Conservation (phyloP, 805 yeast species). For the Candida odintsovae region DNA sequence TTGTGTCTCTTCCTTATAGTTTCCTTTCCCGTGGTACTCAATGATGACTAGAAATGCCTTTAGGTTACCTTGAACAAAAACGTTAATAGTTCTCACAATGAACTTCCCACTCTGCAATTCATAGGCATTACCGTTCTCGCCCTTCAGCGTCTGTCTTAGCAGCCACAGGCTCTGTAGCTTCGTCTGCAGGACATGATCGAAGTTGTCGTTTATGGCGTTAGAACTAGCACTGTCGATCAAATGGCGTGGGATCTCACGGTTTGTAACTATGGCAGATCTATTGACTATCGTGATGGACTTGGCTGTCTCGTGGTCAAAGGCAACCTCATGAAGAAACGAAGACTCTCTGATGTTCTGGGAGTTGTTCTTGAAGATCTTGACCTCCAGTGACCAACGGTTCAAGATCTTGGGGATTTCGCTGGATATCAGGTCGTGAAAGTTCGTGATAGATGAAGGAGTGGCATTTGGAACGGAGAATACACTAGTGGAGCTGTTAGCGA, state of each 20-base stretch:
- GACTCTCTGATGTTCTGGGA: constrained; percentile 29
- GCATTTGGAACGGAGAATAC: constrained; percentile 36
- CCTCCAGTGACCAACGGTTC: constrained; percentile 64
- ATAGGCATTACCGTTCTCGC: constrained; percentile 67
- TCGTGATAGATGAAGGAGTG: constrained; percentile 53
- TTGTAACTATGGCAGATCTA: constrained; percentile 23
- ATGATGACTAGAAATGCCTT: constrained; percentile 63
- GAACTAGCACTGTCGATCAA: constrained; percentile 43
- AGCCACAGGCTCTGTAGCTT: constrained; percentile 68
- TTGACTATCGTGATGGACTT: constrained; percentile 11
- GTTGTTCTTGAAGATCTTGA: constrained; percentile 62
- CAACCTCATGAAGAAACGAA: constrained; percentile 5
- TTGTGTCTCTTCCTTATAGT: constrained; percentile 6
- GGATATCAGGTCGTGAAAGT: constrained; percentile 63
- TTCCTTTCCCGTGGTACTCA: constrained; percentile 1
- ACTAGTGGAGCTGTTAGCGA: constrained; percentile 14
- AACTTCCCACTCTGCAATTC: constrained; percentile 36
- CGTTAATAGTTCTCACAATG: constrained; percentile 57
- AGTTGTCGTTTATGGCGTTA: constrained; percentile 46
- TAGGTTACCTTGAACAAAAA: constrained; percentile 67
- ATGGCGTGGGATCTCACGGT: constrained; percentile 22
- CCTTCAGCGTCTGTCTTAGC: constrained; percentile 59
- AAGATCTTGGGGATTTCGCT: constrained; percentile 57
- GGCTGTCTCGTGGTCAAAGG: constrained; percentile 7
- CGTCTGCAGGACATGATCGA: constrained; percentile 46